These are phyloP conservation scores for Tylopilus sp. DNA, from an alignment of 1,284 basidiomycete species.

Conservation along the genomic window DNA sequence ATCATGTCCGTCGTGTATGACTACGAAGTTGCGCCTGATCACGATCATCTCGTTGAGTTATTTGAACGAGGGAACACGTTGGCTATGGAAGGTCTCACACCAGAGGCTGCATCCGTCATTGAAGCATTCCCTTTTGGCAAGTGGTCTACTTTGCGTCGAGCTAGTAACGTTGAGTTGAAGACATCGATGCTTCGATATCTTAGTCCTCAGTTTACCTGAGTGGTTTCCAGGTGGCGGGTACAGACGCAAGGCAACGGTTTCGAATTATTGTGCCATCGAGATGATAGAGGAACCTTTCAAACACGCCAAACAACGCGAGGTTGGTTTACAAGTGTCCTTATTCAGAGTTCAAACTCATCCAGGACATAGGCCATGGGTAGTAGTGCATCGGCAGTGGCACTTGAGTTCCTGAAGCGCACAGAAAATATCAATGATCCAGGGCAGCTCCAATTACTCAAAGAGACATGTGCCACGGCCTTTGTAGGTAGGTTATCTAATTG, in stretches of 20 bases:
- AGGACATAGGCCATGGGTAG: slow-evolving; percentile 22
- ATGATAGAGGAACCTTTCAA: slow-evolving; percentile 37
- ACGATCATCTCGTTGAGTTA: slow-evolving; percentile 33
- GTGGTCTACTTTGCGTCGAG: neutral
- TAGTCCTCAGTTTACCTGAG: slow-evolving; percentile 36
- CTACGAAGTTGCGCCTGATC: slow-evolving; percentile 27
- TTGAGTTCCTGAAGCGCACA: slow-evolving; percentile 21
- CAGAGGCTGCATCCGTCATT: slow-evolving; percentile 29
- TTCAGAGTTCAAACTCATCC: neutral
- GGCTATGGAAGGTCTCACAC: slow-evolving; percentile 25
- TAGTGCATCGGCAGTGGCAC: slow-evolving; percentile 21
- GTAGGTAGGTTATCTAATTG: slow-evolving; percentile 27
- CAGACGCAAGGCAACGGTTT: slow-evolving; percentile 24
- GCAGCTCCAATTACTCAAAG: slow-evolving; percentile 22
- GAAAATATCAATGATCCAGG: slow-evolving; percentile 8
- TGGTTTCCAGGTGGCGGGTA: slow-evolving; percentile 37
- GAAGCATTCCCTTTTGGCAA: slow-evolving; percentile 34
- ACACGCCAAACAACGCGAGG: slow-evolving; percentile 27
- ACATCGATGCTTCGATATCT: neutral
- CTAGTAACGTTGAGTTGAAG: neutral
- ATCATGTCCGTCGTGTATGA: slow-evolving; percentile 40
- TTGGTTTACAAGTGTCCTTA: neutral
- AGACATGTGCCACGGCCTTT: slow-evolving; percentile 36
- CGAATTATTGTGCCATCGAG: slow-evolving; percentile 19
- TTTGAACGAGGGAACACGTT: slow-evolving; percentile 27